phyloP scores from a whole-genome alignment of 1,139 yeast genomes.

The Chernovozyma aurita region DNA sequence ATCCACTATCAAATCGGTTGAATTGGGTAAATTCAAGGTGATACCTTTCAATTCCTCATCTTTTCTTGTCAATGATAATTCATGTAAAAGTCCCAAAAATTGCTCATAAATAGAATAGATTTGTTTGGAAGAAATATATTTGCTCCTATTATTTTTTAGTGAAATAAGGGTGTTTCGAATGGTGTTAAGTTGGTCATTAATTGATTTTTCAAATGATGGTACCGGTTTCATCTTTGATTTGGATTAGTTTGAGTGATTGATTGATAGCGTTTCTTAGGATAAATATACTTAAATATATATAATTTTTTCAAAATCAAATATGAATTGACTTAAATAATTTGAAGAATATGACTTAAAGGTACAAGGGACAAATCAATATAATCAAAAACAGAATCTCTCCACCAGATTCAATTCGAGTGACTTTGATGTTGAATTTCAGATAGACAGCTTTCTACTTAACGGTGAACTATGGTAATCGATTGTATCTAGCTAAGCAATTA shows the following conservation, averaged over 20 bases:
- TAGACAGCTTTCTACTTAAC: too few relatives aligned
- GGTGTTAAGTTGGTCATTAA: conserved; percentile 43
- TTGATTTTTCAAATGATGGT: conserved; percentile 50
- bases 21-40: conserved; percentile 32
- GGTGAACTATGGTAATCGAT: too few relatives aligned
- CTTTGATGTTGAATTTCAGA: too few relatives aligned
- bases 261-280: too few relatives aligned
- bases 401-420: too few relatives aligned
- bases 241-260: background rate
- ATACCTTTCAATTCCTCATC: conserved; percentile 46
- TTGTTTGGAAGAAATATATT: conserved; percentile 61
- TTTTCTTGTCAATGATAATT: conserved; percentile 45
- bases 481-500: too few relatives aligned
- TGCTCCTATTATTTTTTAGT: conserved; percentile 62
- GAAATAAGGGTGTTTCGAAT: conserved; percentile 48
- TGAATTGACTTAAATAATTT: background rate
- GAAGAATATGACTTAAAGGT: too few relatives aligned
- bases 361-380: too few relatives aligned
- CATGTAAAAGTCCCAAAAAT: conserved; percentile 48
- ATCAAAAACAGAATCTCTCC: too few relatives aligned
- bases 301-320: too few relatives aligned
- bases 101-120: conserved; percentile 51
- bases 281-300: too few relatives aligned
- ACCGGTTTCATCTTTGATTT: conserved; percentile 21
- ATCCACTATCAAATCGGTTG: conserved; percentile 71